Evolutionary conservation across 2,329 filamentous ascomycete species (phyloP).

Genomic region (Aspergillus tanneri): DNA sequence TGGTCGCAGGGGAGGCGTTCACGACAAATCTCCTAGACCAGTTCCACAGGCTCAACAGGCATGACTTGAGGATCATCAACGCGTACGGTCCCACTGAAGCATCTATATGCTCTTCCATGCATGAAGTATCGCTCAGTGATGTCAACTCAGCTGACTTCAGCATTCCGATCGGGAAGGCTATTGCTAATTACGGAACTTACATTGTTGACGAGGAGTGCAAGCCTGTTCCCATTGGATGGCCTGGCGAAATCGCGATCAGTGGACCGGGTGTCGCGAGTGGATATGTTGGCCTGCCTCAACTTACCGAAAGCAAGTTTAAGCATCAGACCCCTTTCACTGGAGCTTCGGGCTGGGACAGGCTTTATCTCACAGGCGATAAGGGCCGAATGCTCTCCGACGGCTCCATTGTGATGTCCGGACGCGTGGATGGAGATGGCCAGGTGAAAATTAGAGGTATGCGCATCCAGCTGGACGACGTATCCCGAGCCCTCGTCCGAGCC

Average conservation of each 20-base stretch:
- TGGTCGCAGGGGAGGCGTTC: conserved; percentile 10
- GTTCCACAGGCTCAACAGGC: conserved; percentile 5
- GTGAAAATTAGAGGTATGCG: conserved; percentile 12
- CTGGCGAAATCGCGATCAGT: conserved; percentile 10
- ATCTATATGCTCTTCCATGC: conserved; percentile 8
- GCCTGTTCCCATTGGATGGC: conserved; percentile 10
- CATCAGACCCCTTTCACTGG: not conserved
- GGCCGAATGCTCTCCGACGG: conserved; percentile 10
- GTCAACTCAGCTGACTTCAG: not conserved
- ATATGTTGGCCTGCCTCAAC: conserved; percentile 3
- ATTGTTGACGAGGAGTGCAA: conserved; percentile 6
- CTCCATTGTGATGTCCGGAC: conserved; percentile 9
- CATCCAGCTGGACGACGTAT: conserved; percentile 8
- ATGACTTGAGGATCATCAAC: conserved; percentile 6
- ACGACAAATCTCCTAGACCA: conserved; percentile 5
- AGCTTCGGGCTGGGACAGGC: not conserved
- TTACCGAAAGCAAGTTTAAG: conserved; percentile 5
- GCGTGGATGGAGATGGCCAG: conserved; percentile 11
- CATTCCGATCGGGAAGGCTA: conserved; percentile 7
- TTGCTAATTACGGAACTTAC: conserved; percentile 10
- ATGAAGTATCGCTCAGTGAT: conserved; percentile 1
- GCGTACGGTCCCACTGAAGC: conserved; percentile 11
- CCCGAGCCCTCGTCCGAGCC: conserved; percentile 5
- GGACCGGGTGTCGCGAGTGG: conserved; percentile 8
- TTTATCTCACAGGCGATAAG: conserved; percentile 12